phyloP scores from a whole-genome alignment of 140 eudicot species.

The Ambrosia hybrid region DNA sequence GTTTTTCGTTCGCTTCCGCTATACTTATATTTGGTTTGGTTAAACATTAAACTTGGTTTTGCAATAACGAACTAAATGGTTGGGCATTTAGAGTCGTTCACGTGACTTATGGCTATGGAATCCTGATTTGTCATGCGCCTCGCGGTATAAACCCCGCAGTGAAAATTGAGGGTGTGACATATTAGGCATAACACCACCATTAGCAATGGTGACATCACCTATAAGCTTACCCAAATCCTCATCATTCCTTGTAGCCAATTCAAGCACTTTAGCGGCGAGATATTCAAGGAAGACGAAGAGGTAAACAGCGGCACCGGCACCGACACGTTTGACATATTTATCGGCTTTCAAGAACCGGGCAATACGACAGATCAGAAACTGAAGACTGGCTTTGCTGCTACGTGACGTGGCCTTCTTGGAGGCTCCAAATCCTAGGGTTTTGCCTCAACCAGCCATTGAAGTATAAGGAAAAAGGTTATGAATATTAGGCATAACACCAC shows the following conservation, averaged over 20 bases:
- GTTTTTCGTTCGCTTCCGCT: too few species aligned
- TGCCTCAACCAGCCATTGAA: slow-evolving; percentile 47
- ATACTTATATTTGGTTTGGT: too few species aligned
- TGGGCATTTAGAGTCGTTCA: too few species aligned
- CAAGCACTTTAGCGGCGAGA: slow-evolving; percentile 68
- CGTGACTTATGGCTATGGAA: too few species aligned
- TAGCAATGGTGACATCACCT: slow-evolving; percentile 85
- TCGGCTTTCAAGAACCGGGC: slow-evolving; percentile 55
- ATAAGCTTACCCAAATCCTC: slow-evolving; percentile 86
- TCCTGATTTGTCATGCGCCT: too few species aligned
- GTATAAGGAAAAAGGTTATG: too few species aligned
- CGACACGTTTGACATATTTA: slow-evolving; percentile 71
- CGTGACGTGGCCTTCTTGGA: slow-evolving; percentile 51
- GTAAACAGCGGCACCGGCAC: slow-evolving; percentile 94
- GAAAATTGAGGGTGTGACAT: too few species aligned
- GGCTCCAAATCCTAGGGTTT: slow-evolving; percentile 41
- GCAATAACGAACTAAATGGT: too few species aligned
- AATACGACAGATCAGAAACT: slow-evolving; percentile 49
- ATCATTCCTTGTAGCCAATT: slow-evolving; percentile 77
- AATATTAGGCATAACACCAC: slow-evolving; percentile 84
- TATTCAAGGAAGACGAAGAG: slow-evolving; percentile 85
- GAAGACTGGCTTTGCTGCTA: slow-evolving; percentile 56
- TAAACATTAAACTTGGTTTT: too few species aligned
- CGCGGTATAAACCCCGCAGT: too few species aligned
- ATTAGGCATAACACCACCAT: slow-evolving; percentile 96